Evolutionary conservation across 2,329 filamentous ascomycete species (phyloP).

Genomic region (Trichocomaceae sp.): DNA sequence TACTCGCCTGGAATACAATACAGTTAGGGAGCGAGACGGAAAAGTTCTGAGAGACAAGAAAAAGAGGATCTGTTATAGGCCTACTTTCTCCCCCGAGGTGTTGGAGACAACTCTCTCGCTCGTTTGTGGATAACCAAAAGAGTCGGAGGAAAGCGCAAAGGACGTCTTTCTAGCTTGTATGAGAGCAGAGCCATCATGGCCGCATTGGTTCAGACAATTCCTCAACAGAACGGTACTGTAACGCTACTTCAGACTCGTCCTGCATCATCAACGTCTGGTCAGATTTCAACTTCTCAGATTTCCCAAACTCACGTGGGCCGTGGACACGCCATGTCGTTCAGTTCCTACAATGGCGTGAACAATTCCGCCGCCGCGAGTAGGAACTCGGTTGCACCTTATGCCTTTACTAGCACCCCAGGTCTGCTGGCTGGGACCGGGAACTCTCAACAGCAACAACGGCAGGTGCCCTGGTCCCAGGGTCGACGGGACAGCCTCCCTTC

Average conservation of each 20-base stretch:
- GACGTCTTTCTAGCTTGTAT: background rate
- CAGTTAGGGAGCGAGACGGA: background rate
- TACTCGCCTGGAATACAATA: conserved; percentile 23
- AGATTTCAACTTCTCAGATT: conserved; percentile 23
- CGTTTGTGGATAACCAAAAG: conserved; percentile 20
- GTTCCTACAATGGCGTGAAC: conserved; percentile 33
- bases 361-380: conserved; percentile 41
- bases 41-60: background rate
- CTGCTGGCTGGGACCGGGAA: conserved; percentile 45
- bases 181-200: conserved; percentile 57
- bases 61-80: background rate
- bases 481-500: conserved; percentile 7
- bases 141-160: conserved; percentile 24
- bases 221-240: conserved; percentile 66
- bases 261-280: conserved; percentile 50
- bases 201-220: conserved; percentile 74
- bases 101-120: background rate
- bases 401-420: conserved; percentile 65
- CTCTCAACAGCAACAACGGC: conserved; percentile 46
- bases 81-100: background rate
- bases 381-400: conserved; percentile 66
- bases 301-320: conserved; percentile 35
- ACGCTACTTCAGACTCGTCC: conserved; percentile 66
- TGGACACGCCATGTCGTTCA: conserved; percentile 35
- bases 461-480: conserved; percentile 42